Percentiles rank a stretch among this genome's conserved stretches.
Conservation (phyloP, 352 stramenopile species). For the Globisporangium cederbergense region DNA sequence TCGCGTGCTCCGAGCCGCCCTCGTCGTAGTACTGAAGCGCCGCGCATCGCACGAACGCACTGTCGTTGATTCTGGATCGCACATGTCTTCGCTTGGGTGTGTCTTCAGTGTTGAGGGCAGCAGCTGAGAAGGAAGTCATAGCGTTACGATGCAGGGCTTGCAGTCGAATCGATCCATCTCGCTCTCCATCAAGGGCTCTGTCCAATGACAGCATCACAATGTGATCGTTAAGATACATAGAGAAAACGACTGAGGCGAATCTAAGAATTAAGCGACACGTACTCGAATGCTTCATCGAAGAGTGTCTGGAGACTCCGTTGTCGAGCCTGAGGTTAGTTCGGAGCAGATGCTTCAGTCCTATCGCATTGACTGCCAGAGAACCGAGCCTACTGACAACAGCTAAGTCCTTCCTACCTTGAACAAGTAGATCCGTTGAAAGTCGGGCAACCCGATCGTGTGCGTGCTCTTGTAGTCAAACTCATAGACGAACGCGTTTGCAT, state of each 20-base stretch:
- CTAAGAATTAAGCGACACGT: not conserved
- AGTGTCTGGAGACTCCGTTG: conserved; percentile 19
- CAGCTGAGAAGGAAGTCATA: not conserved
- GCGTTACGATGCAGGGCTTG: conserved; percentile 13
- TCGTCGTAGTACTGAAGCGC: conserved; percentile 27
- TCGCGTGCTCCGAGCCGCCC: not conserved
- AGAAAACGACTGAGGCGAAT: not conserved
- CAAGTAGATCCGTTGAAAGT: conserved; percentile 45
- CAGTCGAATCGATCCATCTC: conserved; percentile 16
- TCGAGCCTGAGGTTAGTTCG: conserved; percentile 15
- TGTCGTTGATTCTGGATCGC: conserved; percentile 15
- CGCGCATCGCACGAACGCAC: conserved; percentile 21
- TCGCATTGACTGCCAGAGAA: not conserved
- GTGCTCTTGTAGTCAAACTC: conserved; percentile 44
- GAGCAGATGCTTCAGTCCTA: not conserved
- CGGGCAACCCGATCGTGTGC: conserved; percentile 24
- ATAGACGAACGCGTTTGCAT: conserved; percentile 34
- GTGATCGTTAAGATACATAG: not conserved
- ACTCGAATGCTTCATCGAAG: conserved; percentile 37
- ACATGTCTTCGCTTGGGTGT: not conserved
- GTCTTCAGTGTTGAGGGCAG: not conserved
- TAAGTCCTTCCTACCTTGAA: conserved; percentile 25
- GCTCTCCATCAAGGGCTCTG: conserved; percentile 20
- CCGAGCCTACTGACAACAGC: not conserved
- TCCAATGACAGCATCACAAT: not conserved